Evolutionary conservation across 257 asterid genomes (phyloP).

Genomic region (Capsicum rhomboideum): DNA sequence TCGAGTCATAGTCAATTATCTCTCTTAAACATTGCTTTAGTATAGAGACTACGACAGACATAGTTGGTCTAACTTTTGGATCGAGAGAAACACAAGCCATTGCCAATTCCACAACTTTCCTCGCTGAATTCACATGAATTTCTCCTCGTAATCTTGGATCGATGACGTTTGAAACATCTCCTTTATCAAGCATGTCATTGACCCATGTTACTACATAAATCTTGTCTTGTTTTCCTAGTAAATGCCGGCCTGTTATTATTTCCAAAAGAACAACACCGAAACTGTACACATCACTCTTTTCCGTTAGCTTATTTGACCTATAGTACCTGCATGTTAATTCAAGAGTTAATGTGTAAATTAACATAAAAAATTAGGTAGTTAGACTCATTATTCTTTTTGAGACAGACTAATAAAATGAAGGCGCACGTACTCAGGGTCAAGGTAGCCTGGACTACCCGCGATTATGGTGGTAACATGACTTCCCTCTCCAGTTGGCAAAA

Average conservation of each 20-base stretch:
- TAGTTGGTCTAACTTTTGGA: slow-evolving; percentile 20
- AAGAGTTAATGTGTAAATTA: background rate
- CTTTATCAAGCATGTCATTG: background rate
- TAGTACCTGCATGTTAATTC: slow-evolving; percentile 3
- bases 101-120: slow-evolving; percentile 33
- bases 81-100: slow-evolving; percentile 24
- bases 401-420: background rate
- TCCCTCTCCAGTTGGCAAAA: slow-evolving; percentile 9
- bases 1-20: background rate
- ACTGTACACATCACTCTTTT: slow-evolving; percentile 28
- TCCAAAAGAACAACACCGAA: slow-evolving; percentile 22
- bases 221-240: background rate
- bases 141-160: slow-evolving; percentile 21
- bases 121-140: background rate
- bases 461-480: slow-evolving; percentile 13
- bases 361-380: background rate
- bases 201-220: slow-evolving; percentile 24
- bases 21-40: slow-evolving; percentile 15
- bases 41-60: slow-evolving; percentile 21
- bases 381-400: too few relatives aligned
- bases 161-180: slow-evolving; percentile 17
- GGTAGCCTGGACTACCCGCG: slow-evolving; percentile 30
- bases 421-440: slow-evolving; percentile 27
- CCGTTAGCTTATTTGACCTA: slow-evolving; percentile 4
- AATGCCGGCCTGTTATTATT: slow-evolving; percentile 7